Evolutionary conservation across 116 monocot genomes (phyloP).

Genomic region (Cymodocea nodosa): DNA sequence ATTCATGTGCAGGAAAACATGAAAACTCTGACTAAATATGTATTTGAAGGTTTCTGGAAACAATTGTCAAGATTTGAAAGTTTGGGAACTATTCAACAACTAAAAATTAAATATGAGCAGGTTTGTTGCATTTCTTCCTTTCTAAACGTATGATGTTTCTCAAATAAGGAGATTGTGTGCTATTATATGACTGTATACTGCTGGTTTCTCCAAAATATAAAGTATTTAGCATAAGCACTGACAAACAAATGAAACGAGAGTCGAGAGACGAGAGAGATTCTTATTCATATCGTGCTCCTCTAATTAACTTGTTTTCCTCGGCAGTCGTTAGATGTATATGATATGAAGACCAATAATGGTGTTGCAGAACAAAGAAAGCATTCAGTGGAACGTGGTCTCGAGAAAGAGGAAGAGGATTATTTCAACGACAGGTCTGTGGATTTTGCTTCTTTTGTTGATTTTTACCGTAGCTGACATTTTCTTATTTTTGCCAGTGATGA

Average conservation of each 20-base stretch:
- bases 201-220: not conserved
- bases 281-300: not conserved
- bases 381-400: slow-evolving; percentile 53
- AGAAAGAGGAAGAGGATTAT: slow-evolving; percentile 93
- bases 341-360: slow-evolving; percentile 16
- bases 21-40: slow-evolving; percentile 36
- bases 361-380: slow-evolving; percentile 28
- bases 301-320: slow-evolving; percentile 6
- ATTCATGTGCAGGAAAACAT: slow-evolving; percentile 41
- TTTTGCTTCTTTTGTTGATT: not conserved
- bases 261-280: too few relatives aligned
- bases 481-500: slow-evolving; percentile 49
- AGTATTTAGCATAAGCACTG: not conserved
- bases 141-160: not conserved
- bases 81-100: slow-evolving; percentile 43
- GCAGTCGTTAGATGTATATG: slow-evolving; percentile 40
- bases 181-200: not conserved
- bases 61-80: slow-evolving; percentile 58
- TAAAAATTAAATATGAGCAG: slow-evolving; percentile 91
- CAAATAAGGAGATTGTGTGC: not conserved
- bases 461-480: not conserved
- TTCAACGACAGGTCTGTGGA: slow-evolving; percentile 64
- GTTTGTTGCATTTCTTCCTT: slow-evolving; percentile 15
- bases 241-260: not conserved
- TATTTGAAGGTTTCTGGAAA: slow-evolving; percentile 66